phyloP scores from a whole-genome alignment of 192 early-diverging fungal species.

The Rhizophagus prolifer region DNA sequence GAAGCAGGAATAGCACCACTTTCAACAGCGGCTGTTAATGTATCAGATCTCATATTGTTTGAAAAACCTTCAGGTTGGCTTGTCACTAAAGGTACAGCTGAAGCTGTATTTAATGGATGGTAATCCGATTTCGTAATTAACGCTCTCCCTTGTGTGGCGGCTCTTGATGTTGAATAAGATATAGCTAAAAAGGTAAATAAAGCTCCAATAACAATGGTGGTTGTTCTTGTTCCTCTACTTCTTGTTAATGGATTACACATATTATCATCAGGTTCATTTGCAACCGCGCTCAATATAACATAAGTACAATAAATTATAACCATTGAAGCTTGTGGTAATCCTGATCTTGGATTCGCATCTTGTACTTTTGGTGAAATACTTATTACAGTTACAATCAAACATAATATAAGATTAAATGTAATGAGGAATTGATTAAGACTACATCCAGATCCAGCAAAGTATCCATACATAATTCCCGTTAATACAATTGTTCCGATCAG shows the following conservation, averaged over 20 bases:
- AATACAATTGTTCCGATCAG: conserved; percentile 68
- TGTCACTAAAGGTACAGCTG: conserved; percentile 43
- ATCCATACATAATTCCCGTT: conserved; percentile 83
- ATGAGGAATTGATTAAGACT: conserved; percentile 93
- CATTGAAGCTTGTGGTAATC: conserved; percentile 93
- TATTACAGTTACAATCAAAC: conserved; percentile 60
- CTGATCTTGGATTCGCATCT: conserved; percentile 85
- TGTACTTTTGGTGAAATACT: conserved; percentile 81
- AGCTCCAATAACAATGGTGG: conserved; percentile 79
- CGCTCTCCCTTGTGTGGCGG: conserved; percentile 78
- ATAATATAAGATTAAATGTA: conserved; percentile 85
- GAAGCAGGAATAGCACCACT: conserved; percentile 74
- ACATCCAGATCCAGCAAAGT: conserved; percentile 78
- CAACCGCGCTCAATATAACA: conserved; percentile 81
- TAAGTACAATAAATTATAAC: conserved; percentile 92
- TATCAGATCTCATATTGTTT: conserved; percentile 40
- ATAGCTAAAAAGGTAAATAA: conserved; percentile 93
- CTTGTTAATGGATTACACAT: conserved; percentile 83
- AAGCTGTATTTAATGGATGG: conserved; percentile 47
- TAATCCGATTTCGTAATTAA: conserved; percentile 57
- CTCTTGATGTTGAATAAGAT: conserved; percentile 89
- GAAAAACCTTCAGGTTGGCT: conserved; percentile 38
- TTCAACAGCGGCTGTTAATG: conserved; percentile 50
- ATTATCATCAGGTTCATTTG: conserved; percentile 65
- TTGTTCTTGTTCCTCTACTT: conserved; percentile 74